Conservation (phyloP, 2,329 filamentous ascomycete species). For the Xenoacremonium recifei region DNA sequence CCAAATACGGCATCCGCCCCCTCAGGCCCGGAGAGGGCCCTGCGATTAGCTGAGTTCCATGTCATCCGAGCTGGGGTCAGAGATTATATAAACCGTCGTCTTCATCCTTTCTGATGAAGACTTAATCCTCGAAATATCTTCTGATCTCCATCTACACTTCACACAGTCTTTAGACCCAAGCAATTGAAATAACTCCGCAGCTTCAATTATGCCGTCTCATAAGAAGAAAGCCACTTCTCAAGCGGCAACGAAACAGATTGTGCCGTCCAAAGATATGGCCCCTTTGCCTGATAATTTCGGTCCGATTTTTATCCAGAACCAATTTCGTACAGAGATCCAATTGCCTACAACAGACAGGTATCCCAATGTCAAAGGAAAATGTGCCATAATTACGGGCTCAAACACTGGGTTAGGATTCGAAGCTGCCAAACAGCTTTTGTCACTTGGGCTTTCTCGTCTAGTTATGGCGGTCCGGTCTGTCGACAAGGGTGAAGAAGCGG, state of each 20-base stretch:
- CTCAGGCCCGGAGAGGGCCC: too few relatives aligned
- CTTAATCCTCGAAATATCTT: too few relatives aligned
- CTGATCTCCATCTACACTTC: too few relatives aligned
- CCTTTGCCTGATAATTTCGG: slow-evolving; percentile 9
- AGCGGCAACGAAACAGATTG: too few relatives aligned
- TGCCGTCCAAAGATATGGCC: slow-evolving; percentile 12
- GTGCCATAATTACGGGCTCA: slow-evolving; percentile 23
- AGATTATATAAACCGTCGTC: too few relatives aligned
- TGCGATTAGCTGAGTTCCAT: too few relatives aligned
- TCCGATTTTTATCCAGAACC: slow-evolving; percentile 16
- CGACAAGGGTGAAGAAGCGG: slow-evolving; percentile 12
- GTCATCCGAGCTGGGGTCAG: too few relatives aligned
- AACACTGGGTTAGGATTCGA: slow-evolving; percentile 25
- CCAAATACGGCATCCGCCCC: too few relatives aligned
- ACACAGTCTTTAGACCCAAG: too few relatives aligned
- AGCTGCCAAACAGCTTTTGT: slow-evolving; percentile 20
- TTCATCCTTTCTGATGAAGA: too few relatives aligned
- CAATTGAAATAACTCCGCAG: too few relatives aligned
- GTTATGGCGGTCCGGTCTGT: slow-evolving; percentile 17
- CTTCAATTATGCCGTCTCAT: slow-evolving; percentile 15
- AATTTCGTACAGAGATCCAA: slow-evolving; percentile 20
- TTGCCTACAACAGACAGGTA: slow-evolving; percentile 15
- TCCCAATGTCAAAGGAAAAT: slow-evolving; percentile 11
- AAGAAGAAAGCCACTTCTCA: neutral
- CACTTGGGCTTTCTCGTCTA: slow-evolving; percentile 12